Conservation (phyloP, 1,139 yeast genomes). For the Sugiyamaella pinicola region DNA sequence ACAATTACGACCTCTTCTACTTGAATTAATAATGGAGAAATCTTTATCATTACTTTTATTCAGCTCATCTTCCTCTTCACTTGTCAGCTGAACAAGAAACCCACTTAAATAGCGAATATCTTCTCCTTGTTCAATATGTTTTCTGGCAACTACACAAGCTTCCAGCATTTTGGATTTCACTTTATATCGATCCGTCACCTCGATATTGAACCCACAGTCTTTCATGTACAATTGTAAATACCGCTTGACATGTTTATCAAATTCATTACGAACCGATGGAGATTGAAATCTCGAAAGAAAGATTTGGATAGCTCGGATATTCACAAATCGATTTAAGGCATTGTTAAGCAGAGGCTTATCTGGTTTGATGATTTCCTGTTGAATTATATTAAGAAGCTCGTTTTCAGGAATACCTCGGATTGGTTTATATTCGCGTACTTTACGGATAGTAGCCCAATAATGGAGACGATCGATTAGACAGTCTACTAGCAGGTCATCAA, state of each 20-base stretch:
- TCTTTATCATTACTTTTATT: constrained; percentile 41
- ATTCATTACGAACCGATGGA: constrained; percentile 38
- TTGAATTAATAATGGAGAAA: constrained; percentile 48
- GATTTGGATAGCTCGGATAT: constrained; percentile 36
- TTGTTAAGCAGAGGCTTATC: constrained; percentile 26
- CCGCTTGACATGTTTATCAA: constrained; percentile 44
- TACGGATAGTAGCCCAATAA: constrained; percentile 45
- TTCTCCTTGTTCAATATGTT: constrained; percentile 40
- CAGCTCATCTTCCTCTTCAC: constrained; percentile 41
- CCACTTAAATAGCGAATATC: constrained; percentile 46
- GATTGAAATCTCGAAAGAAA: constrained; percentile 39
- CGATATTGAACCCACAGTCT: constrained; percentile 48
- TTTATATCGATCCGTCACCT: constrained; percentile 48
- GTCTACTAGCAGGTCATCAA: constrained; percentile 48
- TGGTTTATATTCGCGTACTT: constrained; percentile 40
- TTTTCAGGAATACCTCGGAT: constrained; percentile 34
- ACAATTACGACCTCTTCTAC: constrained; percentile 42
- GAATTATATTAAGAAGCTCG: constrained; percentile 31
- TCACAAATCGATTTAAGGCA: constrained; percentile 39
- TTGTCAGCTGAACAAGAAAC: constrained; percentile 43
- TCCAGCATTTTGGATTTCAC: constrained; percentile 40
- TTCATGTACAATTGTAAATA: constrained; percentile 45
- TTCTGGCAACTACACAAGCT: constrained; percentile 48
- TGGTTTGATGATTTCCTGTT: constrained; percentile 29
- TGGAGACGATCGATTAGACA: constrained; percentile 43